Evolutionary conservation across 140 eudicot species (phyloP).

Genomic region (Stevia rebaudiana): DNA sequence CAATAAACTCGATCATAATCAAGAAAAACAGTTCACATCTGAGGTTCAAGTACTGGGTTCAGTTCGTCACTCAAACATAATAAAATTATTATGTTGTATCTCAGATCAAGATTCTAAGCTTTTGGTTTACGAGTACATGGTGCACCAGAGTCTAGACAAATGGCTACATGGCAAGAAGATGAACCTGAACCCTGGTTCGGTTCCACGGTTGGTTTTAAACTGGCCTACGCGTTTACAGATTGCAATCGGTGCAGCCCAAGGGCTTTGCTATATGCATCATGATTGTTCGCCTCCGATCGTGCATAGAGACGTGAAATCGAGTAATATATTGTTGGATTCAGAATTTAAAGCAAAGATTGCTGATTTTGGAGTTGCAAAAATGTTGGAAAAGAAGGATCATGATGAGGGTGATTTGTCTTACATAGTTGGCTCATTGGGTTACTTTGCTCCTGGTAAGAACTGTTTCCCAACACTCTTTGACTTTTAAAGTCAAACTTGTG

Average conservation of each 20-base stretch:
- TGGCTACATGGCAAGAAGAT: slow-evolving; percentile 65
- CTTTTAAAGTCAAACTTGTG: neutral
- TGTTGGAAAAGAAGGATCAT: slow-evolving; percentile 38
- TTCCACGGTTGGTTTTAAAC: slow-evolving; percentile 25
- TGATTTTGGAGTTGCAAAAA: slow-evolving; percentile 72
- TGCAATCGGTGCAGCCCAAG: slow-evolving; percentile 78
- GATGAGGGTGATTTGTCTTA: slow-evolving; percentile 47
- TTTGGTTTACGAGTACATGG: slow-evolving; percentile 77
- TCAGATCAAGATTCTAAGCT: slow-evolving; percentile 57
- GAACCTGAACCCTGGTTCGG: slow-evolving; percentile 18
- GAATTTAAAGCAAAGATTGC: slow-evolving; percentile 59
- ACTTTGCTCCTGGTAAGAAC: slow-evolving; percentile 65
- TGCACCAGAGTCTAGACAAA: slow-evolving; percentile 62
- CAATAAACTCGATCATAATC: slow-evolving; percentile 30
- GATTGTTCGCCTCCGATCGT: slow-evolving; percentile 62
- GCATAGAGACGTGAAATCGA: slow-evolving; percentile 78
- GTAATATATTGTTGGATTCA: slow-evolving; percentile 68
- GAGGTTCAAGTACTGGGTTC: slow-evolving; percentile 68
- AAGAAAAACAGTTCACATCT: slow-evolving; percentile 53
- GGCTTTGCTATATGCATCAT: slow-evolving; percentile 85
- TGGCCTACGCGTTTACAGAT: slow-evolving; percentile 72
- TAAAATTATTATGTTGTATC: slow-evolving; percentile 63
- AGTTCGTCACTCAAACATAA: slow-evolving; percentile 67
- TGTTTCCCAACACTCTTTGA: neutral
- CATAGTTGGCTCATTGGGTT: slow-evolving; percentile 75